A percentile compares a stretch with the other conserved stretches of the same genome.
Conservation (phyloP, 1,139 yeast genomes). For the Hemisphaericaspora xylofermentans region DNA sequence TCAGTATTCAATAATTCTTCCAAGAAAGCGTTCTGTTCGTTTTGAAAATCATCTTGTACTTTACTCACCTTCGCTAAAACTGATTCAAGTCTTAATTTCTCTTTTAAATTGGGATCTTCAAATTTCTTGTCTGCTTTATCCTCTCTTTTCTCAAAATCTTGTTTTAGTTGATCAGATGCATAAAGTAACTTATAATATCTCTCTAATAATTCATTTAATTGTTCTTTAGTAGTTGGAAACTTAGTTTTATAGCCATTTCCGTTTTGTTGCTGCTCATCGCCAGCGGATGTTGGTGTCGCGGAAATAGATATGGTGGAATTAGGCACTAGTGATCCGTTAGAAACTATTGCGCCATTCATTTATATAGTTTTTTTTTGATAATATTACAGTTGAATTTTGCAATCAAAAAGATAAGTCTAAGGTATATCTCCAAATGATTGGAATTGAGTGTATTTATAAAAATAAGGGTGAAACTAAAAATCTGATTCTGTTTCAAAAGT, state of each 20-base stretch:
- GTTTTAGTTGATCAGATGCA: slow-evolving; percentile 12
- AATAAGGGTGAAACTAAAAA: no score
- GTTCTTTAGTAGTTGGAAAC: slow-evolving; percentile 31
- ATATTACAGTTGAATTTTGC: background rate
- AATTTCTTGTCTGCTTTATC: slow-evolving; percentile 12
- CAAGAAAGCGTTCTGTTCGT: slow-evolving; percentile 26
- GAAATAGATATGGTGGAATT: background rate
- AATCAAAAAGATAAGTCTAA: background rate
- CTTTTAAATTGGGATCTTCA: slow-evolving; percentile 21
- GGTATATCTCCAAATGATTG: no score
- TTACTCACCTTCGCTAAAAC: slow-evolving; percentile 31
- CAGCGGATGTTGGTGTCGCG: background rate
- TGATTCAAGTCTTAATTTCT: slow-evolving; percentile 30
- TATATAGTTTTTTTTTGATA: no score
- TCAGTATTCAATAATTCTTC: slow-evolving; percentile 15
- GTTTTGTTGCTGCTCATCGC: slow-evolving; percentile 1
- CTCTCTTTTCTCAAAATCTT: slow-evolving; percentile 13
- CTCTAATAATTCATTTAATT: slow-evolving; percentile 31
- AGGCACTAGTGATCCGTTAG: slow-evolving; percentile 1
- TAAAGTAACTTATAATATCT: slow-evolving; percentile 26
- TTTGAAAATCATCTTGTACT: slow-evolving; percentile 25
- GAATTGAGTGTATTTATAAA: no score
- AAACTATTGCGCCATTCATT: slow-evolving; percentile 2
- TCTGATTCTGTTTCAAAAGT: background rate
- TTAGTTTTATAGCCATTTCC: slow-evolving; percentile 6